Evolutionary conservation across 1,139 yeast genomes (phyloP), one percentile per base, ranked within the genome.

Genomic region (Taphrina sp.): DNA sequence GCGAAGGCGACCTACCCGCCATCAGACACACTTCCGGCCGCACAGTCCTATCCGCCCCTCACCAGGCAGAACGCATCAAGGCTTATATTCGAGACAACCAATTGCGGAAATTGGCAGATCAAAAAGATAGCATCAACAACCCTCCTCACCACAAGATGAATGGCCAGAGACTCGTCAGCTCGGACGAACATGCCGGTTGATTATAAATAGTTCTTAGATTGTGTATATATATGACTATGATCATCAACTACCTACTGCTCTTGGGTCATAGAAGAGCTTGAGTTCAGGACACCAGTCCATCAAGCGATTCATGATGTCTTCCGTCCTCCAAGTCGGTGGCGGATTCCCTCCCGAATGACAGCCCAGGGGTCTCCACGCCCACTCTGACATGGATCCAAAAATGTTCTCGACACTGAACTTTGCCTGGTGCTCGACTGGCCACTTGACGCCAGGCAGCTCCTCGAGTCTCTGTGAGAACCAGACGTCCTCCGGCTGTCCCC

Each of bases 271-370:
- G 23, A 49, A 49, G 33, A 49, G 36, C 31, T 49, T 49, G 34
- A 39, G 41, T 12, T 31, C 54, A 12, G 54, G 54, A 17, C 54
- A 49, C 54, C 54, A 49, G 39, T 49, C 54, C 45, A 42, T 38
- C 38, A 39, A 22, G 2, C 54, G 29, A 10, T 22, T 10, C 54
- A 49, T 49, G 28, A 49, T 35, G n/a, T 49, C 54, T 29, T 49
- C 44, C 33, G 33, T 39, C 7, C 43, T 28, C 54, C 54, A 39
- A 12, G 44, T 42, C 16, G 31, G 26, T 16, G 54, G 46, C 2
- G 44, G 46, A 10, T 14, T 10, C 8, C 54, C 54, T 14, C 54
- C 54, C 20, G 46, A 38, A 26, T 49, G 54, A 5, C 38, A 39
- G 16, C 54, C 54, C 3, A 49, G 39, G 2, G 54, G 54, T 4